Evolutionary conservation across 2,329 filamentous ascomycete genomes (phyloP).

Genomic region (Lithohypha guttulata): DNA sequence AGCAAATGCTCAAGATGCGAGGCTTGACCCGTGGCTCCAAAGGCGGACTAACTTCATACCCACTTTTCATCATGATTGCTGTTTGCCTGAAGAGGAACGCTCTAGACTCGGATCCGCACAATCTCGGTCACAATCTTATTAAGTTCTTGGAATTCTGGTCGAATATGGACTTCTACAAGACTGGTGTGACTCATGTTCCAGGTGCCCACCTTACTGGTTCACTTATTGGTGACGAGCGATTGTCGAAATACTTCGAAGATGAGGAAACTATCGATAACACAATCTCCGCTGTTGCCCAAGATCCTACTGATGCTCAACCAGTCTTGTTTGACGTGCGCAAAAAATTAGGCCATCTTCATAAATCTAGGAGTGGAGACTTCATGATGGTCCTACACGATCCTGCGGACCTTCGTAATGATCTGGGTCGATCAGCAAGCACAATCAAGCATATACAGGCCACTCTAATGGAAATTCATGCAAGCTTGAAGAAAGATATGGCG

Average conservation of each 20-base stretch:
- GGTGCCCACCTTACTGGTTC: slow-evolving; percentile 30
- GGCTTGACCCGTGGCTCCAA: slow-evolving; percentile 37
- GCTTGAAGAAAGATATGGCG: slow-evolving; percentile 13
- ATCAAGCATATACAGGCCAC: slow-evolving; percentile 41
- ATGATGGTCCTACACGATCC: slow-evolving; percentile 50
- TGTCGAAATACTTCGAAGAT: slow-evolving; percentile 23
- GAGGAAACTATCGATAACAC: background rate
- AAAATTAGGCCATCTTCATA: slow-evolving; percentile 5
- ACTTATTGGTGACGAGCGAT: too few relatives aligned
- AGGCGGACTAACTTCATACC: slow-evolving; percentile 45
- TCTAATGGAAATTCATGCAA: slow-evolving; percentile 24
- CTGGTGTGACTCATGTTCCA: slow-evolving; percentile 42
- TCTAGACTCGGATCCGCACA: slow-evolving; percentile 23
- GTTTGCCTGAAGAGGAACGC: slow-evolving; percentile 40
- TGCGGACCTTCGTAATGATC: slow-evolving; percentile 46
- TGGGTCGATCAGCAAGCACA: slow-evolving; percentile 37
- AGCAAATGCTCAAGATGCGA: slow-evolving; percentile 41
- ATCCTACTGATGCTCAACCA: slow-evolving; percentile 9
- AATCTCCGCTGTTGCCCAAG: slow-evolving; percentile 10
- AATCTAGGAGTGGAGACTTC: background rate
- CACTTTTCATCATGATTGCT: slow-evolving; percentile 47
- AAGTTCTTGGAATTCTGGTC: slow-evolving; percentile 42
- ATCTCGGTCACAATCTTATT: slow-evolving; percentile 35
- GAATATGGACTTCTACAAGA: slow-evolving; percentile 34
- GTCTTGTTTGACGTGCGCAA: slow-evolving; percentile 8